A percentile compares a stretch with the other conserved stretches of the same genome.
Evolutionary conservation across 2,329 filamentous ascomycete genomes (phyloP).

Genomic region (Sporothrix brasiliensis): DNA sequence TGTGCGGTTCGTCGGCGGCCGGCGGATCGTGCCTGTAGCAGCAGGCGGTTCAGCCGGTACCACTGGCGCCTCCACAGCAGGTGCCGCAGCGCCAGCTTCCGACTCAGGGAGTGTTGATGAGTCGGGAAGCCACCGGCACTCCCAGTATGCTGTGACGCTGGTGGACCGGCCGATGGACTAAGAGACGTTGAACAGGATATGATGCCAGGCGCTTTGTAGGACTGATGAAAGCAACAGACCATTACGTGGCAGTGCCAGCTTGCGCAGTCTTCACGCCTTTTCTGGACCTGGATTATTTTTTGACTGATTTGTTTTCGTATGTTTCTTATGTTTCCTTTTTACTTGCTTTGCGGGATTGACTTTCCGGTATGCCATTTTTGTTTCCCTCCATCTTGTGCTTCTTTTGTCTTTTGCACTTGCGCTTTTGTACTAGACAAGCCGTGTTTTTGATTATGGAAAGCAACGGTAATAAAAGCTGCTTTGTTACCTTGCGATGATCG

Average conservation of each 20-base stretch:
- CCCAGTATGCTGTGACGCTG: conserved; percentile 62
- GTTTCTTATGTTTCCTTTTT: neutral
- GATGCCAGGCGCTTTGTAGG: neutral
- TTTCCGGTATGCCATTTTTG: neutral
- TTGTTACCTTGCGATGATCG: neutral
- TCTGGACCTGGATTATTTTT: neutral
- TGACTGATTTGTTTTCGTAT: neutral
- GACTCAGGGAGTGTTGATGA: conserved; percentile 7
- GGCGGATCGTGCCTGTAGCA: conserved; percentile 49
- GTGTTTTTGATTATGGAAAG: neutral
- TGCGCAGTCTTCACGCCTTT: conserved; percentile 4
- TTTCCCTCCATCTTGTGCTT: neutral
- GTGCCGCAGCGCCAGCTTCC: conserved; percentile 18
- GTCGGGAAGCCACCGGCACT: conserved; percentile 36
- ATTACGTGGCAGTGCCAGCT: neutral
- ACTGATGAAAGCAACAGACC: neutral
- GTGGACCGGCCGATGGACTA: conserved; percentile 75
- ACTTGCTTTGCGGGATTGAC: neutral
- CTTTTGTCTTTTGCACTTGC: neutral
- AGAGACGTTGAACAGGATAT: neutral
- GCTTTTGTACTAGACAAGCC: neutral
- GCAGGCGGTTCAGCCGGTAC: conserved; percentile 39
- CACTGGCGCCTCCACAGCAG: neutral
- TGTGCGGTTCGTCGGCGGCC: conserved; percentile 56
- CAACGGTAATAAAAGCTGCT: neutral